phyloP scores from a whole-genome alignment of 148 eudicot genomes.

The Amaranthus hypochondriacus region DNA sequence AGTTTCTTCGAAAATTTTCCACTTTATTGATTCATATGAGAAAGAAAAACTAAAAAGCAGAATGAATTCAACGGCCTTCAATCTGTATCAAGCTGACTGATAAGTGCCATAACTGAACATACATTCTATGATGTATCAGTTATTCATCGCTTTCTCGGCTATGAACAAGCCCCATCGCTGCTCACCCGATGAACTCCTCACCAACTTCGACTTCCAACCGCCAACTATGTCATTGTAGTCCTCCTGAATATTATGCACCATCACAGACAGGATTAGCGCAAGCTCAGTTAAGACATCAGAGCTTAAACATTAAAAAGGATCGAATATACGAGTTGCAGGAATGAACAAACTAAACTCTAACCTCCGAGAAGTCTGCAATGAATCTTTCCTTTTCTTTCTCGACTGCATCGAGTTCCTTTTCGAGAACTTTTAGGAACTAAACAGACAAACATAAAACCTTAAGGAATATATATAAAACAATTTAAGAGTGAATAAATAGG shows the following conservation, averaged over 20 bases:
- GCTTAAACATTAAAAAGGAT: neutral
- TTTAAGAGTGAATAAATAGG: neutral
- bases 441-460: neutral
- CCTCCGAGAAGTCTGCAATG: constrained; percentile 81
- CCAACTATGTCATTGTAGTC: constrained; percentile 74
- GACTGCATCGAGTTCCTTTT: constrained; percentile 55
- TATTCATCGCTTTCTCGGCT: constrained; percentile 51
- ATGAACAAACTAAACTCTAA: constrained; percentile 22
- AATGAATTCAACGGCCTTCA: neutral
- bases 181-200: constrained; percentile 74
- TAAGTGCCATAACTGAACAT: neutral
- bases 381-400: constrained; percentile 78
- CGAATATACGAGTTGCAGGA: neutral
- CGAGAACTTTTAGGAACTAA: constrained; percentile 72
- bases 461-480: neutral
- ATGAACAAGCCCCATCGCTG: constrained; percentile 92
- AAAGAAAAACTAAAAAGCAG: neutral
- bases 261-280: neutral
- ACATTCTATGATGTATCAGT: constrained; percentile 12
- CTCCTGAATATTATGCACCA: constrained; percentile 13
- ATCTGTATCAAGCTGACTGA: neutral
- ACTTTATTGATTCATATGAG: neutral
- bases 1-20: neutral
- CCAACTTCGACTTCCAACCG: constrained; percentile 84
- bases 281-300: no score